Conservation (phyloP, 2,329 filamentous ascomycete species). For the Cladophialophora psammophila region DNA sequence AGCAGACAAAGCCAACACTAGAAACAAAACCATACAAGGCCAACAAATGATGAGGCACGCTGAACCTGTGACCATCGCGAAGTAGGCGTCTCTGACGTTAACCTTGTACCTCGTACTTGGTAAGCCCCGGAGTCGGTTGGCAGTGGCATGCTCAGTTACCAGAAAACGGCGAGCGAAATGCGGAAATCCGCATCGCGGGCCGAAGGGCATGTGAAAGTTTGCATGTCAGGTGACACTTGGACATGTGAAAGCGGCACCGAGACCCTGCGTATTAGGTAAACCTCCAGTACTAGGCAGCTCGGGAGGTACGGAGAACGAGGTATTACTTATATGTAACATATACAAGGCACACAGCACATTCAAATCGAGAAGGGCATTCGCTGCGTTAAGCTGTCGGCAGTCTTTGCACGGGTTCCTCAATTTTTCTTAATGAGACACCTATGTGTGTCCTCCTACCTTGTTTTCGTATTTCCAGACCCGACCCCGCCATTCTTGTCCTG, state of each 20-base stretch:
- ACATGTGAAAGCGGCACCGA: constrained; percentile 16
- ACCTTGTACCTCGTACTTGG: too few species aligned
- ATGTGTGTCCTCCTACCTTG: background rate
- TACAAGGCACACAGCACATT: too few species aligned
- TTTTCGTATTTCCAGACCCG: background rate
- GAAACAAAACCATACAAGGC: background rate
- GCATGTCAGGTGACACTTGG: constrained; percentile 9
- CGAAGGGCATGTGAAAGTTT: constrained; percentile 26
- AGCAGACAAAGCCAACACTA: background rate
- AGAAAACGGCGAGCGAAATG: background rate
- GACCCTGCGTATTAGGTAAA: background rate
- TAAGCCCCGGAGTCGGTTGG: constrained; percentile 5
- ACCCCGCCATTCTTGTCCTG: background rate
- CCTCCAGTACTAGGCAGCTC: too few species aligned
- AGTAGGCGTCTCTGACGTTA: constrained; percentile 11
- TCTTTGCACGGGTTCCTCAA: background rate
- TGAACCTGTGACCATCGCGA: constrained; percentile 8
- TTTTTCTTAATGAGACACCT: background rate
- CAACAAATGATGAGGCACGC: constrained; percentile 9
- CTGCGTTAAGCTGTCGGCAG: background rate
- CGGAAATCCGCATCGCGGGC: constrained; percentile 14
- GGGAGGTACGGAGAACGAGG: too few species aligned
- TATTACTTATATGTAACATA: too few species aligned
- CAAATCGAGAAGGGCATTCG: background rate
- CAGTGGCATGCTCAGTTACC: constrained; percentile 12